Evolutionary conservation across 441 rosid genomes (phyloP), one percentile per base, ranked within the genome.

Genomic region (Euphorbia corollata): DNA sequence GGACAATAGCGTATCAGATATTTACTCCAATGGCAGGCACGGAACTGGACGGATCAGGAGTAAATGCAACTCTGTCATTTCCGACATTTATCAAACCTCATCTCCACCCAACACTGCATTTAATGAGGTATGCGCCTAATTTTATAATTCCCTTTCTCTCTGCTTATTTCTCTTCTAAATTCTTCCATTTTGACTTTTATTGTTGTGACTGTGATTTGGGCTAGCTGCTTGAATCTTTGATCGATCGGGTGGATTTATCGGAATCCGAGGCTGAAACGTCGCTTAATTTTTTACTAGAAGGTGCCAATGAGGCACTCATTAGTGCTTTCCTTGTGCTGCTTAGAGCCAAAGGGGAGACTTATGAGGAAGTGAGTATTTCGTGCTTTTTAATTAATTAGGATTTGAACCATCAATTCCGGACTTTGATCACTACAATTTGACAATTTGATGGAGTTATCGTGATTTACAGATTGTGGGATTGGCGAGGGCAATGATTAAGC

Each of bases 341-440:
- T 55, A 86, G 97, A 77, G 94, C 98, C 71, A 91, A 91, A 82
- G 99, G 98, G 59, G 99, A 94, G 84, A 89, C 96, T 38, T 86
- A 65, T 72, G 97, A 89, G 72, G 98, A 94, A 76, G 96, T 89
- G 73, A 81, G 79, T 70, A 16, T 12, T 61, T 0, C 2, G 51
- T 15, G 16, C 4, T 70, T 34, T 27, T 45, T 6, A 34, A 16
- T 24, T 12, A 34, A 23, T 24, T 19, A 57, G 23, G 7, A 16
- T n/a, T 65, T 59, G 48, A 34, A 58, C 6, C n/a, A 54, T n/a
- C 19, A 27, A 45, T 58, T n/a, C 54, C 7, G 24, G 2, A 57
- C 6, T 8, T 0, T 34, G 0, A 6, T 2, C 53, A 18, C 60
- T 20, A 16, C 13, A 32, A 61, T 18, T 30, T 32, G 51, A 27